These are phyloP conservation scores for Fusarium tupiense DNA, from an alignment of 2,329 filamentous ascomycete genomes.

Conservation along the genomic window DNA sequence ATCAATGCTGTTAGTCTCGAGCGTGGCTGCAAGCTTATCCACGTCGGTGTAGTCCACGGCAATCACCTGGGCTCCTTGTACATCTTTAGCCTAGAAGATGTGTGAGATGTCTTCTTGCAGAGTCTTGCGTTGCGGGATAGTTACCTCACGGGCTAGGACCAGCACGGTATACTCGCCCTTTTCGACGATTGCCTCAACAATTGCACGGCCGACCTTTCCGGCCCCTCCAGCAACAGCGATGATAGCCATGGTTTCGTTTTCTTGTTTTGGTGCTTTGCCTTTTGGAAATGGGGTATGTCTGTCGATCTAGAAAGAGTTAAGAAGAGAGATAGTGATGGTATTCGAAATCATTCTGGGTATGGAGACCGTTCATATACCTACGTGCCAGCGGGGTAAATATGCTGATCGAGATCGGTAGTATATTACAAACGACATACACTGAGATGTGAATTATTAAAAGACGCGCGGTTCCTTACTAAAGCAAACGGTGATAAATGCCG, in stretches of 20 bases:
- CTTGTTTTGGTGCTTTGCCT: background rate
- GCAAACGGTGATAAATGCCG: background rate
- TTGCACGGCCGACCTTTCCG: background rate
- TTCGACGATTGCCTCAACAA: background rate
- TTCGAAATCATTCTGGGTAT: too few relatives aligned
- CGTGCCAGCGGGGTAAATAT: background rate
- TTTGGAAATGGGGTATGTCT: too few relatives aligned
- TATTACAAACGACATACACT: too few relatives aligned
- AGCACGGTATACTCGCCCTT: background rate
- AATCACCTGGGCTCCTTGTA: background rate
- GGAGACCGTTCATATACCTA: background rate
- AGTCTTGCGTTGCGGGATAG: too few relatives aligned
- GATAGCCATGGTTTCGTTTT: background rate
- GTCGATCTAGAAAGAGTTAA: fast-evolving
- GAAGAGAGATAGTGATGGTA: too few relatives aligned
- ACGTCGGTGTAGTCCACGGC: background rate
- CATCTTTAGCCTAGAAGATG: background rate
- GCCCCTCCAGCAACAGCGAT: background rate
- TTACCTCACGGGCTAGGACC: background rate
- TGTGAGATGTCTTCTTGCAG: background rate
- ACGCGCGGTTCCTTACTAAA: background rate
- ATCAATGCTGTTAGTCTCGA: background rate
- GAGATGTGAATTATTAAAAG: background rate
- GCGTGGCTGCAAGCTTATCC: background rate
- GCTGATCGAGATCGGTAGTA: background rate